These are phyloP conservation scores for Yamadazyma ubonensis DNA, from an alignment of 805 yeast species.

Conservation along the genomic window DNA sequence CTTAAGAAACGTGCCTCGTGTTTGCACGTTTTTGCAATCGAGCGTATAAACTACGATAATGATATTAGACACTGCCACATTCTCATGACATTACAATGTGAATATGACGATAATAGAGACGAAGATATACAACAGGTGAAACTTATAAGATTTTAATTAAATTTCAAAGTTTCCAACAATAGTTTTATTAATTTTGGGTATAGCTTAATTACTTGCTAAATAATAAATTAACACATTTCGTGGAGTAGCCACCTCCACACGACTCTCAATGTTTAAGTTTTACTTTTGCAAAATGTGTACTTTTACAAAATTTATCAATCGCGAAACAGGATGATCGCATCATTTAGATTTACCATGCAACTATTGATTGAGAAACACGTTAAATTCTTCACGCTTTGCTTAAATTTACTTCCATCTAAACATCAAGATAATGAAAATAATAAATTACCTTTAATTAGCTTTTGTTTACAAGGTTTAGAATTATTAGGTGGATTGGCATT, in stretches of 20 bases:
- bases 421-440: slow-evolving; percentile 68
- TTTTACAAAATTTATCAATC: too few relatives aligned
- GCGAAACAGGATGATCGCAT: too few relatives aligned
- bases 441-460: slow-evolving; percentile 66
- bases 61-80: slow-evolving; percentile 4
- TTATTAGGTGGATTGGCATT: slow-evolving; percentile 27
- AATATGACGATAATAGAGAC: not conserved
- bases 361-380: slow-evolving; percentile 30
- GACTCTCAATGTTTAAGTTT: too few relatives aligned
- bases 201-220: not conserved
- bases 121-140: not conserved
- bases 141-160: not conserved
- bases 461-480: slow-evolving; percentile 62
- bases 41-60: not conserved
- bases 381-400: slow-evolving; percentile 50
- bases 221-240: not conserved
- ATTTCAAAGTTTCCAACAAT: not conserved
- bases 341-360: too few relatives aligned
- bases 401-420: slow-evolving; percentile 52
- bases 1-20: slow-evolving; percentile 8
- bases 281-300: too few relatives aligned
- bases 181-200: not conserved
- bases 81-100: not conserved
- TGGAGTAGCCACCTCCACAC: not conserved
- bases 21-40: slow-evolving; percentile 7